Percentiles rank a stretch among this genome's conserved stretches.
phyloP scores from a whole-genome alignment of 129 eudicot genomes.

The Artemisia argyi region DNA sequence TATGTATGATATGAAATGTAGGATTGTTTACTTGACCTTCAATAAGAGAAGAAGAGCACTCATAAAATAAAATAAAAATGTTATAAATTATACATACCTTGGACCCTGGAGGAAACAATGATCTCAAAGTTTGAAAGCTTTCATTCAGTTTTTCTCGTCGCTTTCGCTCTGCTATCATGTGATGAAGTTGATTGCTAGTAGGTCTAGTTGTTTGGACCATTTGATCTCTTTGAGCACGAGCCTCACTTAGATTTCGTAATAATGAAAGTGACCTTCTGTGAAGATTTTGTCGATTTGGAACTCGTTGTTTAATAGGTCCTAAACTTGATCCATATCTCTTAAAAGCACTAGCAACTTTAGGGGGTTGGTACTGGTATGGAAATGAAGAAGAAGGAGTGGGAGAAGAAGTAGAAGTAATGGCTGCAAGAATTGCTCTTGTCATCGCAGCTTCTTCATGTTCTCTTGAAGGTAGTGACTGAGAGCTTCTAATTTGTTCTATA shows the following conservation, averaged over 20 bases:
- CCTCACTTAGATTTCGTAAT: constrained; percentile 37
- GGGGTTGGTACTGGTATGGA: constrained; percentile 24
- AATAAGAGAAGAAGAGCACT: too few relatives aligned
- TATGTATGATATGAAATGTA: not conserved
- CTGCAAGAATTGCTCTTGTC: constrained; percentile 65
- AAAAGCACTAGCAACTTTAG: constrained; percentile 50
- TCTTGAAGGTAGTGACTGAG: constrained; percentile 43
- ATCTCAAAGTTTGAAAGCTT: constrained; percentile 71
- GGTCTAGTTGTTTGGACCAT: constrained; percentile 39
- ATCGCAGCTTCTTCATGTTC: constrained; percentile 70
- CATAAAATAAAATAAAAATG: not conserved
- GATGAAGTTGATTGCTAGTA: constrained; percentile 55
- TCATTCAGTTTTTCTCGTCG: constrained; percentile 78
- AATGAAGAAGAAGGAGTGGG: constrained; percentile 37
- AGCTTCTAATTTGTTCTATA: constrained; percentile 35
- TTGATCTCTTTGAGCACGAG: constrained; percentile 34
- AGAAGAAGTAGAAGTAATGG: constrained; percentile 45
- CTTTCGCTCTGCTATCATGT: constrained; percentile 71
- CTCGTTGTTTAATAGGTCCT: constrained; percentile 29
- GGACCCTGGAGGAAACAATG: constrained; percentile 81
- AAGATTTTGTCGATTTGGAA: constrained; percentile 39
- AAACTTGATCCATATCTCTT: constrained; percentile 36
- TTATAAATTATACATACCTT: constrained; percentile 47
- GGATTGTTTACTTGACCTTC: not conserved
- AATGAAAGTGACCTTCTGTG: constrained; percentile 46